Percentiles rank a stretch among this genome's conserved stretches.
These are phyloP conservation scores for Rhodosporidiobolus odoratus DNA, from an alignment of 768 basidiomycete species.

Conservation along the genomic window DNA sequence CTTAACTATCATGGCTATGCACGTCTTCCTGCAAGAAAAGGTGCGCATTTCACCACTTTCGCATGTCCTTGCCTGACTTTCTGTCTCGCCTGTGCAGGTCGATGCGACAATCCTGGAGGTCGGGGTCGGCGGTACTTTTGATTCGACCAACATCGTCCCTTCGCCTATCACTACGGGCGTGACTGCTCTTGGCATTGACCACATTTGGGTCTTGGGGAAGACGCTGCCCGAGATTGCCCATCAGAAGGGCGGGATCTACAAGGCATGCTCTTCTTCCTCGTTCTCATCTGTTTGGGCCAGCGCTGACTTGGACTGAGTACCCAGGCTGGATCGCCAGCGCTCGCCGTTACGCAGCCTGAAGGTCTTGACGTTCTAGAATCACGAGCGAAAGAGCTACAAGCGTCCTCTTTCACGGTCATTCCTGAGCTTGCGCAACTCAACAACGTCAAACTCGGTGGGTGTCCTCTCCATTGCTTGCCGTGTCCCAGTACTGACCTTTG, in stretches of 20 bases:
- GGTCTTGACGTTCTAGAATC: constrained; percentile 63
- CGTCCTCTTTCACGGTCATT: constrained; percentile 63
- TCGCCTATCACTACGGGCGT: constrained; percentile 83
- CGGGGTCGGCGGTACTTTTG: constrained; percentile 87
- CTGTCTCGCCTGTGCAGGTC: constrained; percentile 50
- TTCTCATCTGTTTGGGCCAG: not conserved
- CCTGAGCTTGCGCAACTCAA: constrained; percentile 54
- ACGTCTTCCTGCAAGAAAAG: constrained; percentile 72
- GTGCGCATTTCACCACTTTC: constrained; percentile 44
- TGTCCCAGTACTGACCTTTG: not conserved
- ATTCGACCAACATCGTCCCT: constrained; percentile 93
- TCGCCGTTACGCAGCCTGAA: constrained; percentile 75
- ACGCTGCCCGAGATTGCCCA: constrained; percentile 82
- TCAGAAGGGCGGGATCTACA: constrained; percentile 97
- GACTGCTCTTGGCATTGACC: constrained; percentile 86
- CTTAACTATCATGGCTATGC: constrained; percentile 84
- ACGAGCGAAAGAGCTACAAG: constrained; percentile 32
- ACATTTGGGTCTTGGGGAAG: constrained; percentile 77
- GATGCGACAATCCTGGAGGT: constrained; percentile 93
- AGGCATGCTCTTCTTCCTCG: constrained; percentile 52
- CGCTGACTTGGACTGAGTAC: not conserved
- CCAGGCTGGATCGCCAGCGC: constrained; percentile 73
- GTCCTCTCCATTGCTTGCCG: not conserved
- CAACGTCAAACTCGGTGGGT: constrained; percentile 59
- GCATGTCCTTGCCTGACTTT: not conserved